Percentiles rank a stretch among this genome's conserved stretches.
These are phyloP conservation scores for Vigna nakashimae DNA, from an alignment of 306 rosid genomes.

Conservation along the genomic window DNA sequence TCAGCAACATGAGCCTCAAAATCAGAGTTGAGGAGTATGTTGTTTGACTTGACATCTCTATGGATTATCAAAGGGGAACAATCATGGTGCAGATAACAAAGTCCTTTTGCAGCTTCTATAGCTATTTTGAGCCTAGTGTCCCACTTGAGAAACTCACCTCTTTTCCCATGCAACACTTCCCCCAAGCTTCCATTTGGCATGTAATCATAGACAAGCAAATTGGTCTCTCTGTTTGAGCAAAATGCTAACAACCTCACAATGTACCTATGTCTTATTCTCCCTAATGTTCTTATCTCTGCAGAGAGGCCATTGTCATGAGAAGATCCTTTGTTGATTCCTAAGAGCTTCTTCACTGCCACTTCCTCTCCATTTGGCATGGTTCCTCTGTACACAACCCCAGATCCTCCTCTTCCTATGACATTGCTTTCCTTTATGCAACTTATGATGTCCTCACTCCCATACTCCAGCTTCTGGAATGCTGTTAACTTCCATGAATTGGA, in stretches of 20 bases:
- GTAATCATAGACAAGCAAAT: slow-evolving; percentile 82
- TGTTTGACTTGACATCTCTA: slow-evolving; percentile 88
- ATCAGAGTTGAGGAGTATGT: slow-evolving; percentile 72
- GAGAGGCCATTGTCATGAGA: slow-evolving; percentile 81
- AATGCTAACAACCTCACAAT: slow-evolving; percentile 80
- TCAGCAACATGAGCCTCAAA: slow-evolving; percentile 95
- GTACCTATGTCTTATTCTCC: slow-evolving; percentile 83
- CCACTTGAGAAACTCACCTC: slow-evolving; percentile 77
- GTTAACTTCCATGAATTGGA: slow-evolving; percentile 74
- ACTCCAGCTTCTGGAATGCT: slow-evolving; percentile 77
- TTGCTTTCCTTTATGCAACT: slow-evolving; percentile 77
- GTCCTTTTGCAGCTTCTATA: slow-evolving; percentile 88
- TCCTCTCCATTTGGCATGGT: slow-evolving; percentile 76
- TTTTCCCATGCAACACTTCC: slow-evolving; percentile 78
- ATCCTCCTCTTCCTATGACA: slow-evolving; percentile 86
- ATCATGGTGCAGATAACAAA: slow-evolving; percentile 86
- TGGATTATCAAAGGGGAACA: slow-evolving; percentile 83
- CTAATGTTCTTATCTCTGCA: slow-evolving; percentile 78
- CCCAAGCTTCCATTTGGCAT: slow-evolving; percentile 90
- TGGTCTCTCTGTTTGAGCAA: slow-evolving; percentile 77
- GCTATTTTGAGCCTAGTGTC: slow-evolving; percentile 76
- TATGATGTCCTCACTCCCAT: slow-evolving; percentile 67
- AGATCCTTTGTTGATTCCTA: slow-evolving; percentile 74
- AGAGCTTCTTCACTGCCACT: slow-evolving; percentile 80
- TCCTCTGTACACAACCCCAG: slow-evolving; percentile 82